Evolutionary conservation across 345 rosid species (phyloP), one percentile per base, ranked within the genome.

Genomic region (Aquilaria sinensis): DNA sequence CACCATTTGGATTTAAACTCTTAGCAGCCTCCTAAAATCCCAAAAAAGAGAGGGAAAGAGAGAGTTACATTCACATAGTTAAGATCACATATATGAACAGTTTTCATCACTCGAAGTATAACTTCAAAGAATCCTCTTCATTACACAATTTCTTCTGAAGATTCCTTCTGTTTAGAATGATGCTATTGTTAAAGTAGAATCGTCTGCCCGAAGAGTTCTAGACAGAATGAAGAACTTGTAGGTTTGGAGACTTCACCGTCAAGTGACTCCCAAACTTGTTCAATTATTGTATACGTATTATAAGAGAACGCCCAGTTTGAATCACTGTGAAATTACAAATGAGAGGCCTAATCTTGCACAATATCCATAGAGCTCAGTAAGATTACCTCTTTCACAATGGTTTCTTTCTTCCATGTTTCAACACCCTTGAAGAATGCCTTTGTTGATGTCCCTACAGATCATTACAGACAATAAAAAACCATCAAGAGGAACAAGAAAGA

Each of bases 381-480:
- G 51, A 15, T 51, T 69, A 85, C 96, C 82, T 72, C 71, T 66
- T 81, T 90, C 79, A 74, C 16, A 61, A 90, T 68, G 41, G 91
- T 83, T 75, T 90, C 97, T 55, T 87, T 90, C 32, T 78, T 87
- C 94, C 97, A 90, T 46, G 90, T 90, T 70, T 90, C 92, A 37
- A 79, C 74, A 59, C 97, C 97, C 67, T 87, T 90, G 32, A 87
- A 65, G 78, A 85, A 90, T 68, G 94, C 88, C 76, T 83, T 90
- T n/a, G 88, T 80, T 33, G 97, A 85, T 16, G 97, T 90, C 9
- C 85, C 96, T 89, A 70, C 63, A 62, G 51, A 66, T 53, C 72
- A 65, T 31, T 23, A 53, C 5, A 31, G 29, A 14, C 14, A 37
- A 47, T 23, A 50, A 47, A 34, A 50, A 3, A 7, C 11, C 14